Percentiles rank a stretch among this genome's conserved stretches.
phyloP scores from a whole-genome alignment of 2,329 filamentous ascomycete species.

The Catunica adiposa region DNA sequence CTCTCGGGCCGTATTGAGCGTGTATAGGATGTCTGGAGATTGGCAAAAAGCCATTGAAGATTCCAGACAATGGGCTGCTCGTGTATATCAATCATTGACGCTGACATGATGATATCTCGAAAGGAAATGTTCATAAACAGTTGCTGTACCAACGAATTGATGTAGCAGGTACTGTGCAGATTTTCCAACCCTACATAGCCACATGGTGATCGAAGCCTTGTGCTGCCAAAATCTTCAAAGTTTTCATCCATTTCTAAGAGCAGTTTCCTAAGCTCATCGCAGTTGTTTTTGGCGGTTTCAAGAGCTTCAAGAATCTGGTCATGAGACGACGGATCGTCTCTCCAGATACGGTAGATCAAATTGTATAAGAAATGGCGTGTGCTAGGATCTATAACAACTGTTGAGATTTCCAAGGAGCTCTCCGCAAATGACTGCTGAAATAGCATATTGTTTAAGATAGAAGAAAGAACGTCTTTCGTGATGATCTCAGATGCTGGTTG shows the following conservation, averaged over 20 bases:
- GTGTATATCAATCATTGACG: constrained; percentile 37
- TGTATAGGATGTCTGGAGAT: constrained; percentile 67
- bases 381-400: not conserved
- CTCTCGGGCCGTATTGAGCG: constrained; percentile 56
- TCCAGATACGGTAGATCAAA: not conserved
- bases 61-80: constrained; percentile 55
- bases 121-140: constrained; percentile 92
- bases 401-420: too few species aligned
- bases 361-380: not conserved
- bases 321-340: not conserved
- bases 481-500: too few species aligned
- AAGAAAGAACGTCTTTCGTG: too few species aligned
- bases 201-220: constrained; percentile 56
- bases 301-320: not conserved
- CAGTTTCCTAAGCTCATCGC: not conserved
- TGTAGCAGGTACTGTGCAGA: constrained; percentile 88
- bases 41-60: constrained; percentile 67
- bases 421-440: too few species aligned
- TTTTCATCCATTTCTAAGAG: not conserved
- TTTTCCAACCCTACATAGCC: constrained; percentile 86
- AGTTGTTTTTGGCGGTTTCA: not conserved
- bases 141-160: constrained; percentile 88
- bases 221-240: not conserved
- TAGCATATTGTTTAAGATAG: too few species aligned
- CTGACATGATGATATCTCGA: constrained; percentile 61